These are phyloP conservation scores for Fusarium citri DNA, from an alignment of 2,329 filamentous ascomycete species.

Conservation along the genomic window DNA sequence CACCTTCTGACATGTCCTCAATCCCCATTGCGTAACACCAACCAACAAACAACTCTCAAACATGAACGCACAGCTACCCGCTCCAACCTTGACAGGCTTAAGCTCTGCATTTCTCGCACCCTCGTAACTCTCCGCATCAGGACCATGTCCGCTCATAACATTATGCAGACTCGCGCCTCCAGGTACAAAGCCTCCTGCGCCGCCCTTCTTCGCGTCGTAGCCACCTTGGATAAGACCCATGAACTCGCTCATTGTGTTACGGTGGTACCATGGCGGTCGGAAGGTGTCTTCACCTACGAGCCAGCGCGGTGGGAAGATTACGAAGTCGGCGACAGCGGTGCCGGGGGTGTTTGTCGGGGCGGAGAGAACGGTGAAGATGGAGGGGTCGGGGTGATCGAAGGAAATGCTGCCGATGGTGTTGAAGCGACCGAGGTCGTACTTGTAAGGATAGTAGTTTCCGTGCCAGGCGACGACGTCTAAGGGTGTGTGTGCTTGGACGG, in stretches of 20 bases:
- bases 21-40: slow-evolving; percentile 77
- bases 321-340: slow-evolving; percentile 76
- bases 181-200: slow-evolving; percentile 65
- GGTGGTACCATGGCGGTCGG: slow-evolving; percentile 78
- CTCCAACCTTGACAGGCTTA: slow-evolving; percentile 67
- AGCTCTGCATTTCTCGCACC: slow-evolving; percentile 67
- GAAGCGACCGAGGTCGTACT: slow-evolving; percentile 84
- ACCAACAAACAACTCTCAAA: slow-evolving; percentile 77
- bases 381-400: slow-evolving; percentile 82
- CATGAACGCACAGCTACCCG: slow-evolving; percentile 74
- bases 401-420: slow-evolving; percentile 78
- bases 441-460: slow-evolving; percentile 83
- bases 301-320: slow-evolving; percentile 79
- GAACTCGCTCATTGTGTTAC: slow-evolving; percentile 75
- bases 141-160: slow-evolving; percentile 75
- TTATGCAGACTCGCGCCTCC: slow-evolving; percentile 74
- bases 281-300: slow-evolving; percentile 76
- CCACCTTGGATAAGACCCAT: slow-evolving; percentile 69
- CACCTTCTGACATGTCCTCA: slow-evolving; percentile 67
- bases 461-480: slow-evolving; percentile 87
- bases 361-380: slow-evolving; percentile 79
- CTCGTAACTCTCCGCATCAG: slow-evolving; percentile 67
- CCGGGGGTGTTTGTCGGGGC: slow-evolving; percentile 70
- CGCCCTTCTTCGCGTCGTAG: slow-evolving; percentile 72
- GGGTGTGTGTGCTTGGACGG: slow-evolving; percentile 75